Evolutionary conservation across 2,329 filamentous ascomycete genomes (phyloP), one percentile per base, ranked within the genome.

Genomic region (Colletotrichum trifolii): DNA sequence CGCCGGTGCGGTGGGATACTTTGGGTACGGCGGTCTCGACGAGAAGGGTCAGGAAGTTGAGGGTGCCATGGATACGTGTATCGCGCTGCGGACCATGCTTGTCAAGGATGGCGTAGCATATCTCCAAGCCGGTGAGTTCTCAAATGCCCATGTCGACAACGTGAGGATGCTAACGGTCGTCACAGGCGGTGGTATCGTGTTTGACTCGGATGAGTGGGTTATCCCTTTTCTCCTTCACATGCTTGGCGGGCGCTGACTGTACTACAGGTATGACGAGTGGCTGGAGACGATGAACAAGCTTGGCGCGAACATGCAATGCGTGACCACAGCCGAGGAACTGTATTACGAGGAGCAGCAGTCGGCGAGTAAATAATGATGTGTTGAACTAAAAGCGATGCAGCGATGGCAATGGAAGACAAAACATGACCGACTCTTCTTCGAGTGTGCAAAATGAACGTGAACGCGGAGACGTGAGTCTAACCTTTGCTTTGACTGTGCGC

Each of bases 251-350:
- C 34, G 39, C 60, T 64, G 17, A 64, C 54, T 15, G 8, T 11
- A 8, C 1, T 7, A 4, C 8, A 64, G 64, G 12, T 91, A 97
- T 69, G 96, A 98, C 78, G 97, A 94, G 84, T 87, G 95, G 78
- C 93, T 98, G 86, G 97, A 96, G 69, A 93, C 89, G 56, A 89
- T 96, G 81, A 98, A 99, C 83, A 99, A 99, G 85, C 83, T 97
- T 52, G 89, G 91, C 34, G 92, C 93, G 48, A 97, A 97, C 76
- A 93, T 96, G 83, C 87, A 91, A 70, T 96, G 93, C 78, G 94
- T 98, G 76, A 90, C 89, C 64, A 87, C 89, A 55, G 95, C 94
- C 2, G 95, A 97, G 81, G 85, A 90, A 75, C 74, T 85, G n/a
- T 86, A 86, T 69, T 70, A 79, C 54, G 71, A 77, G 45, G 72